Base-by-base conservation (phyloP, 2,329 filamentous ascomycete species). In the Cladosporium austrohemisphaericum region DNA sequence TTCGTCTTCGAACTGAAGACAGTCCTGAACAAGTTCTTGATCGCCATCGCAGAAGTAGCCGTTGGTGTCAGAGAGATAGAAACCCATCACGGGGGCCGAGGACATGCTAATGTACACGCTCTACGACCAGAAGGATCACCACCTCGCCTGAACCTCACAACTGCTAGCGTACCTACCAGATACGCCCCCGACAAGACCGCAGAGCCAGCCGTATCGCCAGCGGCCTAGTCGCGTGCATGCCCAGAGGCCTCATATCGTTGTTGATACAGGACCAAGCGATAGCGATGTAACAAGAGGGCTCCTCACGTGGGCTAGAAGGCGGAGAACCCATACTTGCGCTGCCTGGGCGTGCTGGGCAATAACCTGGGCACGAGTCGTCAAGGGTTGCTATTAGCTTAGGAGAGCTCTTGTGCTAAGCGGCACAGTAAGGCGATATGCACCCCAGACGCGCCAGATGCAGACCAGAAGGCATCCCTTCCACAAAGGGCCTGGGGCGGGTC, bases 1-100 rank as follows among this genome's bases (percentile, higher is more conserved):
- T 47, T 55, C 52, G 53, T 38, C 33, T 53, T 43, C 28, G 41
- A 41, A 33, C 47, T 48, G 49, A 50, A 37, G 18, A 47, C 36
- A 13, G 48, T 55, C 19, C 16, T 41, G 11, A 55, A 40, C 23
- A 36, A 20, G 10, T 38, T 29, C 33, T 47, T 47, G 44, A 47
- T 38, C 33, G 44, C 33, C 44, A 47, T 47, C 22, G 31, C 36
- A 36, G 41, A n/a, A 26, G n/a, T 19, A 4, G 31, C 11, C 2
- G 9, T 2, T 25, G n/a, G 8, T 25, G 31, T n/a, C n/a, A n/a
- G n/a, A n/a, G n/a, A n/a, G 20, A 33, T 20, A 45, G 22, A 33
- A 29, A 9, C 20, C 14, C 28, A 6, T 5, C 20, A 14, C 5
- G 19, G 41, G n/a, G 22, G 41, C 29, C n/a, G 29, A 36, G 14